Percentiles rank a stretch among this genome's conserved stretches.
These are phyloP conservation scores for Mesembryanthemum crystallinum DNA, from an alignment of 148 eudicot genomes.

Conservation along the genomic window DNA sequence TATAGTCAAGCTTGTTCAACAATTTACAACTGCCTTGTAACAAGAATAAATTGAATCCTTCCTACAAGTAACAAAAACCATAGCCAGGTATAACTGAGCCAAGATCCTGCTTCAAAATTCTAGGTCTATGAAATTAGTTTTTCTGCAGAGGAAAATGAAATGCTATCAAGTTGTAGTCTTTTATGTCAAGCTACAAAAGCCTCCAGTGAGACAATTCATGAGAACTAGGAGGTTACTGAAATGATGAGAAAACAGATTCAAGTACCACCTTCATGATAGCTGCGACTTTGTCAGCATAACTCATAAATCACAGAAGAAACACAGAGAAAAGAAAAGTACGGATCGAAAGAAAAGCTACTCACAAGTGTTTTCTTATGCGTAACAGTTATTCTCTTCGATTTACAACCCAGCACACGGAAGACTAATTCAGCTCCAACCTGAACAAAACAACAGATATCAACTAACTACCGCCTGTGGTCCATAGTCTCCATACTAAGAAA, in stretches of 20 bases:
- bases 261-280: background rate
- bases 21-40: background rate
- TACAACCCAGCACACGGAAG: constrained; percentile 97
- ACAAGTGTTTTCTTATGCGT: constrained; percentile 98
- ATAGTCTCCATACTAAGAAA: background rate
- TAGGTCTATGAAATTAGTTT: background rate
- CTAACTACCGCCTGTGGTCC: background rate
- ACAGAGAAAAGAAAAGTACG: background rate
- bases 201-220: background rate
- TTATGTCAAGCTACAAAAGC: background rate
- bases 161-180: background rate
- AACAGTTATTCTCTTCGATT: constrained; percentile 92
- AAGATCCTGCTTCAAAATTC: too few relatives aligned
- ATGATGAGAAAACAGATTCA: background rate
- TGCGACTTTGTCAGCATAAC: background rate
- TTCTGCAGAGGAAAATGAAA: background rate
- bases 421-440: constrained; percentile 89
- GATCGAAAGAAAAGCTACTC: constrained; percentile 26
- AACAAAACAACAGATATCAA: constrained; percentile 23
- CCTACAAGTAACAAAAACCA: background rate
- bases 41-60: background rate
- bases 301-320: background rate
- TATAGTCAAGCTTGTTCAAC: background rate
- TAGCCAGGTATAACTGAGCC: background rate
- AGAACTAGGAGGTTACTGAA: background rate